Conservation (phyloP, 805 yeast species). For the Candida nanaspora region DNA sequence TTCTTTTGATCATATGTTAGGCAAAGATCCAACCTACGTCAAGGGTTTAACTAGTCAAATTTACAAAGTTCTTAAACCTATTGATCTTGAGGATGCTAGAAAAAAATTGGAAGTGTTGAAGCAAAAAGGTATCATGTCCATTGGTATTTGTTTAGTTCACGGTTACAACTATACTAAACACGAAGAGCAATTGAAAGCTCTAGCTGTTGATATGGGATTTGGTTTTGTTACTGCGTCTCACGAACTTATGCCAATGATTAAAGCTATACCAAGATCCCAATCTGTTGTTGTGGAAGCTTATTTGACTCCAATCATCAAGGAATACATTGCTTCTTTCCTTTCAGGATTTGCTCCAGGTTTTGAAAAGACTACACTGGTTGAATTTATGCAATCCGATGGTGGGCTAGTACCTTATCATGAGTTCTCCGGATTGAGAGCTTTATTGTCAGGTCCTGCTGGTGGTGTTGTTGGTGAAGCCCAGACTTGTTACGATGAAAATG, state of each 20-base stretch:
- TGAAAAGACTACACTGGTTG: constrained; percentile 26
- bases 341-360: constrained; percentile 27
- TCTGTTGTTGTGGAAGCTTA: constrained; percentile 37
- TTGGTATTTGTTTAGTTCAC: constrained; percentile 30
- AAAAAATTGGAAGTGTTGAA: constrained; percentile 17
- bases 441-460: constrained; percentile 56
- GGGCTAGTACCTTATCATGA: constrained; percentile 46
- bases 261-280: constrained; percentile 33
- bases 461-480: constrained; percentile 53
- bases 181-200: constrained; percentile 25
- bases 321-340: constrained; percentile 30
- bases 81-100: constrained; percentile 20
- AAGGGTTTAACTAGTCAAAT: constrained; percentile 33
- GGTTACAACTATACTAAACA: constrained; percentile 31
- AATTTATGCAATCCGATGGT: constrained; percentile 56
- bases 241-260: constrained; percentile 30
- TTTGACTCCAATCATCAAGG: constrained; percentile 35
- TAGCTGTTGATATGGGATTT: constrained; percentile 44
- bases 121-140: constrained; percentile 22
- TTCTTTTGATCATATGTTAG: constrained; percentile 24
- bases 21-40: constrained; percentile 19
- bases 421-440: constrained; percentile 45
- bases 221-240: constrained; percentile 28
- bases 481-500: constrained; percentile 37
- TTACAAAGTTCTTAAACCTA: constrained; percentile 28